phyloP scores from a whole-genome alignment of 176 grass and related monocot species.

The Hsuehochloa calcarea region DNA sequence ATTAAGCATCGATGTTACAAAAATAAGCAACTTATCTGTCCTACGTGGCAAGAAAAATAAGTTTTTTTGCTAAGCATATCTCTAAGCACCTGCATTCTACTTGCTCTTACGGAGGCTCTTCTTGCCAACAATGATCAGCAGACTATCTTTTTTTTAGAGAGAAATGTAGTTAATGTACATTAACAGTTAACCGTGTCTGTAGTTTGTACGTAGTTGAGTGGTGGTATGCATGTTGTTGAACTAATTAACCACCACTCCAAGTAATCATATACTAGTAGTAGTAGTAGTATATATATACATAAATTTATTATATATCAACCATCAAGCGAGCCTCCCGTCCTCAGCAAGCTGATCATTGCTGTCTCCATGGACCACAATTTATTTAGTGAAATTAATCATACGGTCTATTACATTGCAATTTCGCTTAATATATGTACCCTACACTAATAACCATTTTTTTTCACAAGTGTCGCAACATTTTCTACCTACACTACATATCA shows the following conservation, averaged over 20 bases:
- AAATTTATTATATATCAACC: neutral
- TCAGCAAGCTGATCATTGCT: conserved; percentile 21
- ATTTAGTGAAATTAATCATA: neutral
- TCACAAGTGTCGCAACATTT: neutral
- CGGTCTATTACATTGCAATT: neutral
- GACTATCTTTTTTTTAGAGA: neutral
- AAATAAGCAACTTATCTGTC: no score
- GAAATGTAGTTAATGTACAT: neutral
- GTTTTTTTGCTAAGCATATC: no score
- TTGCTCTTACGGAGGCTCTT: neutral
- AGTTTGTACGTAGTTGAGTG: neutral
- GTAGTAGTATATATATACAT: no score
- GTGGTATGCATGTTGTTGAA: conserved; percentile 29
- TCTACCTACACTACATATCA: neutral
- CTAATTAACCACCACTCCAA: conserved; percentile 2
- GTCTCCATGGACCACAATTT: conserved; percentile 33
- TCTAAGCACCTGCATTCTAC: no score
- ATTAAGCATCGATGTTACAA: no score
- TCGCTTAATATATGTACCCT: neutral
- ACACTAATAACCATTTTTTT: neutral
- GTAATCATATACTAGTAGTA: neutral
- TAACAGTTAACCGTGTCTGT: neutral
- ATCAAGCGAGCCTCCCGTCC: neutral
- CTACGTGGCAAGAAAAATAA: no score
- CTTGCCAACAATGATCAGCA: neutral